These are phyloP conservation scores for Neurospora cerealis DNA, from an alignment of 495 filamentous ascomycete genomes.

Conservation along the genomic window DNA sequence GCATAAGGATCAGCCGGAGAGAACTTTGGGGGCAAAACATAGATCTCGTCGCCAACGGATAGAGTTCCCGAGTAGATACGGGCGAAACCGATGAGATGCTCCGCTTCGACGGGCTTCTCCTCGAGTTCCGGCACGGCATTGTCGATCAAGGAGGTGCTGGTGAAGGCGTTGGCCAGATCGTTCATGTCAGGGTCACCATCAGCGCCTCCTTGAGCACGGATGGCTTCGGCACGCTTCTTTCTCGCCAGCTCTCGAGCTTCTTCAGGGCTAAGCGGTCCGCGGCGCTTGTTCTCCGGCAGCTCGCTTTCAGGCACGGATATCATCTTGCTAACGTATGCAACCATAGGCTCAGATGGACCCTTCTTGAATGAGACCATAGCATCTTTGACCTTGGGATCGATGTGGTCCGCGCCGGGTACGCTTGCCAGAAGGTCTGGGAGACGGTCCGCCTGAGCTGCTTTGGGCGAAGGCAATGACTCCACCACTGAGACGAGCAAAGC, in stretches of 20 bases:
- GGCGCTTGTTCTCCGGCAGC: slow-evolving; percentile 67
- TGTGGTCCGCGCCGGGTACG: slow-evolving; percentile 66
- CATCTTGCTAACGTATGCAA: slow-evolving; percentile 98
- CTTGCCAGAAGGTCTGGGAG: slow-evolving; percentile 66
- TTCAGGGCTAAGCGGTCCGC: slow-evolving; percentile 68
- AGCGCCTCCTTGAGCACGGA: slow-evolving; percentile 50
- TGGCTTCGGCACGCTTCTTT: slow-evolving; percentile 82
- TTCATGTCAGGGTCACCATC: slow-evolving; percentile 16
- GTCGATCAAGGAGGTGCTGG: slow-evolving; percentile 35
- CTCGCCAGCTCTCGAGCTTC: slow-evolving; percentile 81
- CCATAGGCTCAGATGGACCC: slow-evolving; percentile 58
- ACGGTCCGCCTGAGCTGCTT: slow-evolving; percentile 69
- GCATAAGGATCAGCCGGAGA: slow-evolving; percentile 68
- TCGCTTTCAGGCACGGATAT: slow-evolving; percentile 89
- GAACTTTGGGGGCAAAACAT: slow-evolving; percentile 87
- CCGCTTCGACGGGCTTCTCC: slow-evolving; percentile 54
- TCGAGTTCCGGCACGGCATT: slow-evolving; percentile 37
- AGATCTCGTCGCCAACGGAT: slow-evolving; percentile 80
- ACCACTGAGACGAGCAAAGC: slow-evolving; percentile 86
- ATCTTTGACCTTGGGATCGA: slow-evolving; percentile 56
- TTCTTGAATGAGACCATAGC: slow-evolving; percentile 77
- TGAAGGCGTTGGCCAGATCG: slow-evolving; percentile 23
- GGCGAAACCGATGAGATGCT: slow-evolving; percentile 91
- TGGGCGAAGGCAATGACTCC: slow-evolving; percentile 84
- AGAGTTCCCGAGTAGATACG: slow-evolving; percentile 86